Evolutionary conservation across 1,139 yeast species (phyloP).

Genomic region (Nakaseomyces sp.): DNA sequence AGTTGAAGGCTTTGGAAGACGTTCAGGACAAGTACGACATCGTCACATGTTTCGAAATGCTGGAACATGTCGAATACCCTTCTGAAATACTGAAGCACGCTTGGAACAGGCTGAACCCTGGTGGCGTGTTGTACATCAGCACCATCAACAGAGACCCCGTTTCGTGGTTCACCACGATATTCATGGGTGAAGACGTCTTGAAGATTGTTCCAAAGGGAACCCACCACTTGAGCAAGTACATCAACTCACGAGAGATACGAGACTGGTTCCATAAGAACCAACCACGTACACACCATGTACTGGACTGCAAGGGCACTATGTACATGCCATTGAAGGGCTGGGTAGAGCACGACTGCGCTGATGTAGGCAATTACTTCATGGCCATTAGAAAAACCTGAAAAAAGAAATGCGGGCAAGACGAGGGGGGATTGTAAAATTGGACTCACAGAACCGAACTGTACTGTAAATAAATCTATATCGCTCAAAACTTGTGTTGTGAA

Average conservation of each 20-base stretch:
- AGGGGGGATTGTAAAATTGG: neutral
- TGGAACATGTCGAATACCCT: conserved; percentile 90
- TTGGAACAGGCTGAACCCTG: conserved; percentile 51
- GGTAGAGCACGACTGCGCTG: conserved; percentile 53
- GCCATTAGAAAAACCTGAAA: conserved; percentile 41
- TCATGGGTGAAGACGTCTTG: conserved; percentile 76
- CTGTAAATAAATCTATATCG: no score
- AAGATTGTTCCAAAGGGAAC: conserved; percentile 86
- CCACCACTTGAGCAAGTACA: conserved; percentile 78
- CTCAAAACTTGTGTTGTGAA: no score
- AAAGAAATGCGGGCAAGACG: conserved; percentile 5
- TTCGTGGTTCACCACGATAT: conserved; percentile 91
- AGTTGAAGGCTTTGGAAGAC: conserved; percentile 53
- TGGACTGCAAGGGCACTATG: conserved; percentile 66
- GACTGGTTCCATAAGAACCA: conserved; percentile 49
- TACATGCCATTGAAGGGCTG: conserved; percentile 83
- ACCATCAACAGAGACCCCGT: conserved; percentile 84
- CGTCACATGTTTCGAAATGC: conserved; percentile 85
- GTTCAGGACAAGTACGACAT: conserved; percentile 52
- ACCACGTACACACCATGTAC: conserved; percentile 44
- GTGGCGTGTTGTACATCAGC: conserved; percentile 74
- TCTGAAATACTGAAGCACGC: conserved; percentile 62
- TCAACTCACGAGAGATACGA: conserved; percentile 63
- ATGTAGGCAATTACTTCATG: conserved; percentile 80
- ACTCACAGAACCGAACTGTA: no score